These are phyloP conservation scores for Xerocomellus chrysenteron DNA, from an alignment of 768 basidiomycete species.

Conservation along the genomic window DNA sequence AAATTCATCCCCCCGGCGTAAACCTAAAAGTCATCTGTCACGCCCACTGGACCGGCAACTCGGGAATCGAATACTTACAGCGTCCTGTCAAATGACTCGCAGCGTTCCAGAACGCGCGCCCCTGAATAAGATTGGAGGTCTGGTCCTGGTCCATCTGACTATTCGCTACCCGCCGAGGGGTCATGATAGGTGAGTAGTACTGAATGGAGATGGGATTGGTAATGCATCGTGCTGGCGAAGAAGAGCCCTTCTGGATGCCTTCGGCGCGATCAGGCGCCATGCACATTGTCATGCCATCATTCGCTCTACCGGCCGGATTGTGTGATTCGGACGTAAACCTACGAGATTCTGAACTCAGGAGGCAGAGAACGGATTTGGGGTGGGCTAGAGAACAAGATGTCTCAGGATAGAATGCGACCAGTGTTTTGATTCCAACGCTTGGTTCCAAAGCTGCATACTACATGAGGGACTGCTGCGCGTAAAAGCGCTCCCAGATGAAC, in stretches of 20 bases:
- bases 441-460: background rate
- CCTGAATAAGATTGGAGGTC: background rate
- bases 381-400: background rate
- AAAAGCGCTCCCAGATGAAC: background rate
- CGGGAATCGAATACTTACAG: background rate
- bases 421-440: background rate
- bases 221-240: background rate
- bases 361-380: background rate
- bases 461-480: background rate
- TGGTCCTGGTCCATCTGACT: background rate
- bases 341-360: background rate
- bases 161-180: background rate
- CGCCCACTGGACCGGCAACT: background rate
- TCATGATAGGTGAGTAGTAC: too few species aligned
- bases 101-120: background rate
- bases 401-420: too few species aligned
- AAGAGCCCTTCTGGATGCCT: background rate
- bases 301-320: background rate
- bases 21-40: background rate
- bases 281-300: background rate
- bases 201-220: background rate
- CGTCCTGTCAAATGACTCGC: background rate
- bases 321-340: background rate
- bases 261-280: background rate
- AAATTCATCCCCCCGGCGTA: background rate